Evolutionary conservation across 2,329 filamentous ascomycete species (phyloP).

Genomic region (Scedosporium apiospermum): DNA sequence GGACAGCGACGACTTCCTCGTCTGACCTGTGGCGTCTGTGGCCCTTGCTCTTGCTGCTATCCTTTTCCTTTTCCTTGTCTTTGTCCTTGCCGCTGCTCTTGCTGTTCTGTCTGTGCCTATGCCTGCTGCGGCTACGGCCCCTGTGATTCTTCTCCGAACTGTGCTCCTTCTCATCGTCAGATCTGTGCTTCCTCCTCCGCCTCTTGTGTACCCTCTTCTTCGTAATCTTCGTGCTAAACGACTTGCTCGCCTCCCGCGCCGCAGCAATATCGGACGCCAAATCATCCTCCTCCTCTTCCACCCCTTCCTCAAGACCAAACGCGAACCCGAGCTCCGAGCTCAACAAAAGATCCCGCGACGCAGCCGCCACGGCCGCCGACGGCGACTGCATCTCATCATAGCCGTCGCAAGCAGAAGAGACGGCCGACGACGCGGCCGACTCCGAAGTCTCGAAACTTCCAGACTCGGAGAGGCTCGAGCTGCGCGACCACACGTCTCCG

Average conservation of each 20-base stretch:
- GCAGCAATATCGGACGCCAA: conserved; percentile 24
- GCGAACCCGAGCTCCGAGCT: conserved; percentile 25
- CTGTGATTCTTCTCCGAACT: conserved; percentile 16
- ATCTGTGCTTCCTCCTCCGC: conserved; percentile 17
- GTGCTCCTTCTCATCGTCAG: conserved; percentile 18
- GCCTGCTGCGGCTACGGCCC: conserved; percentile 12
- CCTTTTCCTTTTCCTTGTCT: conserved; percentile 13
- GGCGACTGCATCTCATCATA: conserved; percentile 17
- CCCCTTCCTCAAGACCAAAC: conserved; percentile 21
- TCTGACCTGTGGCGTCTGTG: conserved; percentile 10
- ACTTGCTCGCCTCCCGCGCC: conserved; percentile 21
- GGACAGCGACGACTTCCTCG: conserved; percentile 4
- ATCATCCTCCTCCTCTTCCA: conserved; percentile 13
- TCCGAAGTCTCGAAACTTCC: conserved; percentile 1
- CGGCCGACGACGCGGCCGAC: neutral
- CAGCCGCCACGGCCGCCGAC: conserved; percentile 46
- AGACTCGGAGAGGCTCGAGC: conserved; percentile 2
- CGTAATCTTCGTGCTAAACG: conserved; percentile 36
- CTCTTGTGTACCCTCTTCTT: conserved; percentile 33
- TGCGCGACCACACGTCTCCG: conserved; percentile 28
- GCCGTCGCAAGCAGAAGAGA: neutral
- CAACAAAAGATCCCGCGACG: conserved; percentile 28
- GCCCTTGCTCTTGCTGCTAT: conserved; percentile 9
- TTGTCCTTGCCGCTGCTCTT: conserved; percentile 12
- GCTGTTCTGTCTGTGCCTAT: conserved; percentile 18